Evolutionary conservation across 2,329 filamentous ascomycete species (phyloP), one percentile per base, ranked within the genome.

Genomic region (Xylariaceae sp.): DNA sequence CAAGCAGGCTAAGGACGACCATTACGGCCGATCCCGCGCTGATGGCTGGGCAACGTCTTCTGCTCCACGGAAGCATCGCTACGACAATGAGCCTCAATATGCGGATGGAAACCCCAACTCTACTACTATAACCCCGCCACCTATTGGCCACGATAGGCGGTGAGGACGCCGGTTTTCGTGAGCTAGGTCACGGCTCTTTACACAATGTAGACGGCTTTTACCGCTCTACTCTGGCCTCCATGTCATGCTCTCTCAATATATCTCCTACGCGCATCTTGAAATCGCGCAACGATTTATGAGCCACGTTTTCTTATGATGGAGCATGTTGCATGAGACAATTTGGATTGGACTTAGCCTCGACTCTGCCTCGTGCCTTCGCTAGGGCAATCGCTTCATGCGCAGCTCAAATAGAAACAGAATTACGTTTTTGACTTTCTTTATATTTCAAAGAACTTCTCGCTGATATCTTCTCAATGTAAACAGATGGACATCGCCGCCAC

Each of bases 41-140:
- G 73, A 76, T 63, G 75, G 72, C 64, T 75, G 74, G 72, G 68
- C 69, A 53, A 68, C 75, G 49, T 67, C 73, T 59, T 69, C 71
- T 65, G 69, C 74, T 59, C 66, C 69, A 39, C 69, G 68, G 56
- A 61, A 65, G 56, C 68, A 68, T 60, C 71, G 70, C 57, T 70
- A 72, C 56, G 66, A 73, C 53, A 75, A 78, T 39, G 73, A 71
- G 49, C 74, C 76, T 51, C 74, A 67, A 55, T 78, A 78, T 62
- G 65, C 70, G 43, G 75, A 79, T 57, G 76, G 72, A 49, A 76
- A 76, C 55, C 72, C 77, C 2, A 79, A 79, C 61, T 65, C 71
- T 41, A 66, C 68, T 44, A 64, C 71, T 41, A 64, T 80, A 47
- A 73, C 76, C 39, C 70, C 75, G 7, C 72, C 72, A 57, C 70